Base-by-base conservation (phyloP, 2,329 filamentous ascomycete genomes). In the Botrytis medusae region DNA sequence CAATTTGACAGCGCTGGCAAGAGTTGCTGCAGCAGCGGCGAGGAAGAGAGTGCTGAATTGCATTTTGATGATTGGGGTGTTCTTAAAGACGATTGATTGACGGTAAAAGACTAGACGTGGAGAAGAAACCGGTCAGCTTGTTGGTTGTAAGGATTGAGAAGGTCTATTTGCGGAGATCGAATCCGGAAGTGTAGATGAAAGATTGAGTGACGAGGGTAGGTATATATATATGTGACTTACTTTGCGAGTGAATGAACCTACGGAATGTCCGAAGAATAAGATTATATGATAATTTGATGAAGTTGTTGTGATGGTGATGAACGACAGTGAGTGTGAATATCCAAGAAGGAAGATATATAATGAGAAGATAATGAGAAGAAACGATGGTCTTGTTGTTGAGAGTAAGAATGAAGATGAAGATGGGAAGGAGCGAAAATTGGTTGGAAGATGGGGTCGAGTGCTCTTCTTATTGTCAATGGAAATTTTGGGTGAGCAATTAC, bases 21-120 rank as follows among this genome's bases (percentile, higher is more conserved):
- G 63, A 14, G 75, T 73, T 51, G 77, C 72, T 16, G 77, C 74
- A 12, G 75, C 74, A 37, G 77, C 75, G 16, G 77, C 75, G 69
- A 78, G 12, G 68, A 80, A 73, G 72, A 77, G n/a, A 63, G 60
- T 76, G 40, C 76, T 73, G 78, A 80, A 79, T 75, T 78, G 76
- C 80, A 81, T 81, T 67, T 78, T 80, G 61, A 70, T 46, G 37
- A 62, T 20, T 70, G 10, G 29, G 10, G 32, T 46, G 29, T 60
- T 70, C 29, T n/a, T 37, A 1, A 69, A 61, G 57, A n/a, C 8
- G 29, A n/a, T 61, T 61, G 65, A 32, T 70, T 62, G 48, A 25
- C 0, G 40, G 16, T 68, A 40, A 14, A 57, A 37, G 48, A 68
- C 65, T 69, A 37, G 25, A 25, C 2, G 22, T 12, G 44, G 48